phyloP scores from a whole-genome alignment of 106 monocot species.

The Hemerocallis citrina region DNA sequence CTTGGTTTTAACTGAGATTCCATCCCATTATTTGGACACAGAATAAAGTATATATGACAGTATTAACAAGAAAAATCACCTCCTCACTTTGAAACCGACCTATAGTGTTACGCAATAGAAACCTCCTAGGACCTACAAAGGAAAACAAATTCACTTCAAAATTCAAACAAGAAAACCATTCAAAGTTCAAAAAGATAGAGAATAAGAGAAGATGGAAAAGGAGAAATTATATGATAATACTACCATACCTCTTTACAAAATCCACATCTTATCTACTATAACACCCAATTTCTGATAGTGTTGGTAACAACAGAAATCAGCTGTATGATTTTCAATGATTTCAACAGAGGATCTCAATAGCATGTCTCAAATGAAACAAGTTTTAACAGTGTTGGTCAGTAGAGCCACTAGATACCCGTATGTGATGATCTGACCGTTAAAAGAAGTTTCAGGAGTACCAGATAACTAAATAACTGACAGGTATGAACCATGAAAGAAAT shows the following conservation, averaged over 20 bases:
- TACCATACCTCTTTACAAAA: too few species aligned
- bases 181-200: not conserved
- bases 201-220: too few species aligned
- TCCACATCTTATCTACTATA: not conserved
- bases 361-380: too few species aligned
- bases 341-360: not conserved
- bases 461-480: too few species aligned
- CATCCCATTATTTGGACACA: not conserved
- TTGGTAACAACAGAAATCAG: not conserved
- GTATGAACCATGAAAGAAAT: too few species aligned
- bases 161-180: not conserved
- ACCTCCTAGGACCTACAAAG: constrained; percentile 22
- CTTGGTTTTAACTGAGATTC: too few species aligned
- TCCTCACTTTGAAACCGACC: constrained; percentile 23
- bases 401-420: too few species aligned
- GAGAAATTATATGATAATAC: too few species aligned
- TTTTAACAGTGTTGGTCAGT: too few species aligned
- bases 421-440: too few species aligned
- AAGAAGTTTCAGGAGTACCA: too few species aligned
- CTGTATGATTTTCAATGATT: not conserved
- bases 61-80: constrained; percentile 8
- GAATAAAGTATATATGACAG: not conserved
- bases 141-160: not conserved
- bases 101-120: constrained; percentile 20
- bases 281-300: not conserved